Conservation (phyloP, 1,139 yeast species). For the Meyerozyma sp. region DNA sequence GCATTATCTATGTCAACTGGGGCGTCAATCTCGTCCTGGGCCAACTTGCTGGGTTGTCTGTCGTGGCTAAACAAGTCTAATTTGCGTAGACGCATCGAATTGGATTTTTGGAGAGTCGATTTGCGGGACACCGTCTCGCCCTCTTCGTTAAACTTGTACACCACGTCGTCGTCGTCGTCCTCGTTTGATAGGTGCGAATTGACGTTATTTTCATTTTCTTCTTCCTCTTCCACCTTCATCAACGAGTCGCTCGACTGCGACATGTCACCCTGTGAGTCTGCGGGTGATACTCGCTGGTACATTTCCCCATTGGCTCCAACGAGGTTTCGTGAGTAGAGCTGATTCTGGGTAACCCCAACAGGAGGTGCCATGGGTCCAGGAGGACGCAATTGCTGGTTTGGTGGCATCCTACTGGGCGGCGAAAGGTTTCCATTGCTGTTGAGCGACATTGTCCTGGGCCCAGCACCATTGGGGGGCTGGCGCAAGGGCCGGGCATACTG, state of each 20-base stretch:
- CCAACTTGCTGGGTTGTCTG: not conserved
- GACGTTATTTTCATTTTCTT: constrained; percentile 22
- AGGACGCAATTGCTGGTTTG: not conserved
- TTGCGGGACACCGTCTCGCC: constrained; percentile 31
- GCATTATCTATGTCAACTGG: constrained; percentile 2
- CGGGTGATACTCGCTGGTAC: not conserved
- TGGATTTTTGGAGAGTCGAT: constrained; percentile 35
- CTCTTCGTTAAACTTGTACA: constrained; percentile 25
- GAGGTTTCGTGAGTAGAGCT: not conserved
- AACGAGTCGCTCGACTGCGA: constrained; percentile 31
- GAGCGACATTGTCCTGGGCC: constrained; percentile 11
- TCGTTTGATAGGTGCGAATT: constrained; percentile 2
- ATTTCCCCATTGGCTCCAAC: not conserved
- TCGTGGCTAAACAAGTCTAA: constrained; percentile 29
- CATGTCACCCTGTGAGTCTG: not conserved
- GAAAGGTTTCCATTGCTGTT: constrained; percentile 5
- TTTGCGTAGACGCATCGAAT: constrained; percentile 41
- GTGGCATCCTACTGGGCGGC: constrained; percentile 2
- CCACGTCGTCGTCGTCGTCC: constrained; percentile 23
- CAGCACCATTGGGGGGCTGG: constrained; percentile 1
- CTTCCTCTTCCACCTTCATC: constrained; percentile 39
- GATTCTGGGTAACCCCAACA: not conserved
- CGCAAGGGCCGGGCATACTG: not conserved
- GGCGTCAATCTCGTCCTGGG: constrained; percentile 1
- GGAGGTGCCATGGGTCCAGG: not conserved